phyloP scores from a whole-genome alignment of 495 filamentous ascomycete genomes.

The Talaromyces adpressus region DNA sequence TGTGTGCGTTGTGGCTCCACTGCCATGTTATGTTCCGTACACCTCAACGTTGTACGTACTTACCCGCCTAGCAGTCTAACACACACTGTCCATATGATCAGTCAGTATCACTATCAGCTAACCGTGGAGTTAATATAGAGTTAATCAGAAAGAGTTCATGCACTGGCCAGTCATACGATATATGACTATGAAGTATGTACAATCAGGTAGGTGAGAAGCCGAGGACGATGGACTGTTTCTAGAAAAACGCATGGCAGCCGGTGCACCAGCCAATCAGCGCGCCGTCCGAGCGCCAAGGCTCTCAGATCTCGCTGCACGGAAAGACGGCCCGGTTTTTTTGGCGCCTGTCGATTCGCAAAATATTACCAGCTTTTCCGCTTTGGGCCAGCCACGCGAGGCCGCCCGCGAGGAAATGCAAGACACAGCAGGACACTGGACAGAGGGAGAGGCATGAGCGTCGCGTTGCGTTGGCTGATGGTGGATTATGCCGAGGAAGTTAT shows the following conservation, averaged over 20 bases:
- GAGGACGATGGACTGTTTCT: not conserved
- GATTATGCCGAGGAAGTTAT: not conserved
- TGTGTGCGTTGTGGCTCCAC: not conserved
- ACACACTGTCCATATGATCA: too few relatives aligned
- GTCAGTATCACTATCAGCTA: not conserved
- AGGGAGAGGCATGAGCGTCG: not conserved
- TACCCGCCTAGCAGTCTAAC: too few relatives aligned
- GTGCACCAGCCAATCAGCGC: not conserved
- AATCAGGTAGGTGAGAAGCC: not conserved
- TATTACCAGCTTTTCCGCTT: not conserved
- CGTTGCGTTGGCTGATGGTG: not conserved
- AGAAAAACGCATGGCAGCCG: not conserved
- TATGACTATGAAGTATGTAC: not conserved
- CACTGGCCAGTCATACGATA: not conserved
- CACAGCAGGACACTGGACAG: not conserved
- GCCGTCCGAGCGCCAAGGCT: not conserved
- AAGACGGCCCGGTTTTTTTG: slow-evolving; percentile 3
- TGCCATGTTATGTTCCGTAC: not conserved
- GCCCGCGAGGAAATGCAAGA: not conserved
- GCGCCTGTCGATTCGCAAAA: not conserved
- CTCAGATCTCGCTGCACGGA: not conserved
- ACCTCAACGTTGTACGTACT: not conserved
- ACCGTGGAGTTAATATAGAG: not conserved
- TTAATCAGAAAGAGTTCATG: not conserved
- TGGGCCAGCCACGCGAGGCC: not conserved